phyloP scores from a whole-genome alignment of 2,329 filamentous ascomycete genomes.

The Blastomyces emzantsi region DNA sequence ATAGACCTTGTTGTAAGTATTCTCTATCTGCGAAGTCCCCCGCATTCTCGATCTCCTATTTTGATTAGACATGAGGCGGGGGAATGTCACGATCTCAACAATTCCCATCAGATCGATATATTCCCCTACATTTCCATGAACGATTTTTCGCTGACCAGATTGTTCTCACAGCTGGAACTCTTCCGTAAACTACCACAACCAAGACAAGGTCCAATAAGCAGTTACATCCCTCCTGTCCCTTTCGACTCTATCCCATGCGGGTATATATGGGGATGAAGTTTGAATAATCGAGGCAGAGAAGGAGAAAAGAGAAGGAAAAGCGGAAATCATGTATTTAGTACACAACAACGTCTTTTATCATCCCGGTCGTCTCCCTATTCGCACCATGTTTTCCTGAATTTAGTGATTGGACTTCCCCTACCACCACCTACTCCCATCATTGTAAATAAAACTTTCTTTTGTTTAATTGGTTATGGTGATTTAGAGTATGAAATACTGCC shows the following conservation, averaged over 20 bases:
- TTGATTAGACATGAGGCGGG: not conserved
- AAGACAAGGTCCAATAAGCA: constrained; percentile 56
- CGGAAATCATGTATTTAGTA: not conserved
- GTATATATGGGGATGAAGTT: not conserved
- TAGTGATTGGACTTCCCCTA: not conserved
- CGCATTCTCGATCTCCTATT: not conserved
- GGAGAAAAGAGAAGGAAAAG: not conserved
- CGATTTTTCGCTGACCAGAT: constrained; percentile 5
- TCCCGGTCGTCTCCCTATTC: not conserved
- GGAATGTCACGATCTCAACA: not conserved
- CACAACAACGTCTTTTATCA: not conserved
- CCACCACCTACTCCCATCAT: not conserved
- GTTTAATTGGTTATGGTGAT: not conserved
- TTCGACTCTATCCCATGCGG: not conserved
- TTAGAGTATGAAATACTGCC: constrained; percentile 1
- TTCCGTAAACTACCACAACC: constrained; percentile 94
- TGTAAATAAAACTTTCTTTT: constrained; percentile 7
- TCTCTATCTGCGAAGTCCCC: constrained; percentile 1
- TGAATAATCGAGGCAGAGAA: not conserved
- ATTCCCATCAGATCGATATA: not conserved
- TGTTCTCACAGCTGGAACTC: constrained; percentile 74
- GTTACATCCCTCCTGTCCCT: not conserved
- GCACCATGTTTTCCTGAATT: not conserved
- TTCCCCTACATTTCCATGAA: not conserved
- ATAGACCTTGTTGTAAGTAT: constrained; percentile 58